phyloP scores from a whole-genome alignment of 202 grass and related monocot species.

The Digitaria exilis region DNA sequence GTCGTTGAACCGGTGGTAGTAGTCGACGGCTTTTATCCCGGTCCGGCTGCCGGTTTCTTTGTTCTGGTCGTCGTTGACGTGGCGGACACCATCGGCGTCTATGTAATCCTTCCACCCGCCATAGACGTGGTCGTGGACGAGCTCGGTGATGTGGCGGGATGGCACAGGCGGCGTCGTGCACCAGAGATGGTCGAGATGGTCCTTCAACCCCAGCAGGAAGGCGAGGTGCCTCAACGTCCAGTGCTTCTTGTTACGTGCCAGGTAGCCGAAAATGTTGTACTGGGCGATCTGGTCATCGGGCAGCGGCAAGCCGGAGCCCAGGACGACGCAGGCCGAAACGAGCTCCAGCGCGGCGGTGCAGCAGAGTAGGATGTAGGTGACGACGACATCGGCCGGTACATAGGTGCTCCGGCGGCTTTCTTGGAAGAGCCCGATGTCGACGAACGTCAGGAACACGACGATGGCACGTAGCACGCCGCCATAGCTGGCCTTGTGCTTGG shows the following conservation, averaged over 20 bases:
- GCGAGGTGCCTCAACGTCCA: background rate
- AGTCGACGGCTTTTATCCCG: background rate
- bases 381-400: background rate
- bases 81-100: too few species aligned
- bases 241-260: background rate
- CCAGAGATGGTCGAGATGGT: background rate
- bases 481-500: conserved; percentile 4
- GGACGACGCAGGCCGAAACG: background rate
- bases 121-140: background rate
- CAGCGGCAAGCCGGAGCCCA: background rate
- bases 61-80: too few species aligned
- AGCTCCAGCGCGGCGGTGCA: background rate
- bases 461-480: background rate
- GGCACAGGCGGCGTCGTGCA: background rate
- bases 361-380: conserved; percentile 18
- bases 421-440: background rate
- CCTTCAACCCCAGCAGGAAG: background rate
- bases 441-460: background rate
- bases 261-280: conserved; percentile 2
- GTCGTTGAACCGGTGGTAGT: background rate
- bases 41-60: too few species aligned
- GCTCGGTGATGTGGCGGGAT: background rate
- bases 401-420: background rate
- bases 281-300: background rate
- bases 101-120: background rate